Evolutionary conservation across 768 basidiomycete genomes (phyloP).

Genomic region (Dioszegia hungarica): DNA sequence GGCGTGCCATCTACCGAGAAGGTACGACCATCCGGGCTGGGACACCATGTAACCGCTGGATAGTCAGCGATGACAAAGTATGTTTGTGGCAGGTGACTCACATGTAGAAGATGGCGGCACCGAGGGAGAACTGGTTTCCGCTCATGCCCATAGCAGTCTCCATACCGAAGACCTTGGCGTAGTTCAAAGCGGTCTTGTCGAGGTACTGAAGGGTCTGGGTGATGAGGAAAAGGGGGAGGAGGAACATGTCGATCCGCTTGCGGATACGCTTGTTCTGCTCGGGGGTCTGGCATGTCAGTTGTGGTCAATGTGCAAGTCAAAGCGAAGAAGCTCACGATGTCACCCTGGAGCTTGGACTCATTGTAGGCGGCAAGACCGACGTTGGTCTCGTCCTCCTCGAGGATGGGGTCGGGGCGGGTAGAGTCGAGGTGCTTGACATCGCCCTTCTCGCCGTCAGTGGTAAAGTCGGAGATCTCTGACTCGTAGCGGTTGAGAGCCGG

Average conservation of each 20-base stretch:
- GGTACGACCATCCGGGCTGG: constrained; percentile 39
- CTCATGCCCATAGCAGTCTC: constrained; percentile 41
- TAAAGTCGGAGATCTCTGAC: constrained; percentile 24
- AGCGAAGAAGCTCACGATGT: constrained; percentile 30
- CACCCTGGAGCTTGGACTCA: constrained; percentile 37
- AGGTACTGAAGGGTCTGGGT: constrained; percentile 46
- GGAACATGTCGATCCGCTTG: constrained; percentile 43
- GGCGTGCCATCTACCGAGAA: constrained; percentile 45
- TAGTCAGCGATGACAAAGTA: not conserved
- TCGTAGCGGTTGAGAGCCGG: constrained; percentile 7
- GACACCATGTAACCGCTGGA: constrained; percentile 43
- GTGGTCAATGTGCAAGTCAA: not conserved
- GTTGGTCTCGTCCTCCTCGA: constrained; percentile 38
- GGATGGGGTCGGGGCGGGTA: constrained; percentile 21
- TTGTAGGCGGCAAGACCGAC: constrained; percentile 43
- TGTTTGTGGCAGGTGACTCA: not conserved
- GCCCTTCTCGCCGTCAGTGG: constrained; percentile 32
- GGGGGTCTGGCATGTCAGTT: constrained; percentile 27
- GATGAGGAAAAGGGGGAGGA: constrained; percentile 46
- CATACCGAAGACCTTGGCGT: constrained; percentile 47
- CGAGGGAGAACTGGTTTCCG: constrained; percentile 38
- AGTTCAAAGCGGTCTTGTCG: constrained; percentile 43
- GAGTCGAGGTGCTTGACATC: constrained; percentile 25
- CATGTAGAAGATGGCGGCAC: constrained; percentile 34
- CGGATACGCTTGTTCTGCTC: constrained; percentile 41